Percentiles rank a stretch among this genome's conserved stretches.
Conservation (phyloP, 208 protist genomes). For the Trichomonas vaginalis region DNA sequence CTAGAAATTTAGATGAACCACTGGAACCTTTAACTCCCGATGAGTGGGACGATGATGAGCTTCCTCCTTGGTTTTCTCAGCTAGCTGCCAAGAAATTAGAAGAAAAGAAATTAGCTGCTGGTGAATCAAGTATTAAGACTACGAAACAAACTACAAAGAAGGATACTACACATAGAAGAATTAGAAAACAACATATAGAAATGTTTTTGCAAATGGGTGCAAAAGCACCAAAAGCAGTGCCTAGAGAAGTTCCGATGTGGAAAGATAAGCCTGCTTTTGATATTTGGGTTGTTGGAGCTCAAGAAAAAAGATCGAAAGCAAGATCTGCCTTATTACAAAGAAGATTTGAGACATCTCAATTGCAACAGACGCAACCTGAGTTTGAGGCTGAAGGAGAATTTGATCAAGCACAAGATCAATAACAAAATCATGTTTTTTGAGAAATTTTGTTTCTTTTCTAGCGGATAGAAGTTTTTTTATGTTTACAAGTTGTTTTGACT, state of each 20-base stretch:
- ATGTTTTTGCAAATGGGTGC: background rate
- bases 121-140: background rate
- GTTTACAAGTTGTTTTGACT: too few species aligned
- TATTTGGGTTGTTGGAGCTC: background rate
- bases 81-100: background rate
- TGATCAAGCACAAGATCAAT: too few species aligned
- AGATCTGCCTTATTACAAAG: background rate
- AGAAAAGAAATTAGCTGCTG: conserved; percentile 6
- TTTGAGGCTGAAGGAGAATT: too few species aligned
- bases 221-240: background rate
- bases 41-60: background rate
- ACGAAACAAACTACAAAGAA: background rate
- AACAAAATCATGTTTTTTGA: too few species aligned
- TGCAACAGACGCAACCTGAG: too few species aligned
- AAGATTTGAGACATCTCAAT: background rate
- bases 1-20: background rate
- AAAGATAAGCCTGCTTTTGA: background rate
- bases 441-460: too few species aligned
- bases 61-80: background rate
- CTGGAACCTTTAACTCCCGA: background rate
- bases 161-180: background rate
- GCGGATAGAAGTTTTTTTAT: too few species aligned
- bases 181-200: background rate
- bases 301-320: background rate
- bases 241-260: background rate